phyloP scores from a whole-genome alignment of 768 basidiomycete genomes.

The Leccinum longicurvipes region DNA sequence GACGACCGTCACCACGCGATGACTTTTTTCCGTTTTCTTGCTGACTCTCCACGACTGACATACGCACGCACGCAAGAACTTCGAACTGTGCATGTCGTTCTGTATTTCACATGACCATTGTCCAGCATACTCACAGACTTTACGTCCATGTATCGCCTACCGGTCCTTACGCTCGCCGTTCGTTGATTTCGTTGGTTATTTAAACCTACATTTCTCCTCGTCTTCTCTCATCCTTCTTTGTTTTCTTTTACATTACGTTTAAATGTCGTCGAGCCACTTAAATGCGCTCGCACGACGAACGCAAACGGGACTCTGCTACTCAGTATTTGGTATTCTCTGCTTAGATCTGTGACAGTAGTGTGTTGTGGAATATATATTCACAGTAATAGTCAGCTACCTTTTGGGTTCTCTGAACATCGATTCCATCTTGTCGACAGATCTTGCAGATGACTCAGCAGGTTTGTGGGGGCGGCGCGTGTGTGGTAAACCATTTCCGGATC shows the following conservation, averaged over 20 bases:
- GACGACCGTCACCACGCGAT: background rate
- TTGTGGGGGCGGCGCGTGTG: too few relatives aligned
- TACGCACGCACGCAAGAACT: background rate
- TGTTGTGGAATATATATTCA: background rate
- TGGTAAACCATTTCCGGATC: background rate
- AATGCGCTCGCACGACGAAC: background rate
- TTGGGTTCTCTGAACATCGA: too few relatives aligned
- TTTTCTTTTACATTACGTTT: background rate
- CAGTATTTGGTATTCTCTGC: background rate
- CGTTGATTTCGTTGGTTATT: too few relatives aligned
- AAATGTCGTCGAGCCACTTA: background rate
- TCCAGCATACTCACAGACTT: background rate
- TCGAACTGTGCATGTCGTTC: background rate
- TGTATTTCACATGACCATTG: background rate
- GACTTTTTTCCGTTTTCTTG: background rate
- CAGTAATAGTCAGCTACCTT: too few relatives aligned
- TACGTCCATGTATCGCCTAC: background rate
- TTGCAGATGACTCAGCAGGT: too few relatives aligned
- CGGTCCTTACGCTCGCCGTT: background rate
- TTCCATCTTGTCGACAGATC: too few relatives aligned
- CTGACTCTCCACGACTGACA: background rate
- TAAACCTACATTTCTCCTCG: background rate
- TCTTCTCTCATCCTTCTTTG: background rate
- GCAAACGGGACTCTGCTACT: background rate
- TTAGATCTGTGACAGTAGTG: background rate